Conservation (phyloP, 2,329 filamentous ascomycete species). For the Diplocarpon mali region DNA sequence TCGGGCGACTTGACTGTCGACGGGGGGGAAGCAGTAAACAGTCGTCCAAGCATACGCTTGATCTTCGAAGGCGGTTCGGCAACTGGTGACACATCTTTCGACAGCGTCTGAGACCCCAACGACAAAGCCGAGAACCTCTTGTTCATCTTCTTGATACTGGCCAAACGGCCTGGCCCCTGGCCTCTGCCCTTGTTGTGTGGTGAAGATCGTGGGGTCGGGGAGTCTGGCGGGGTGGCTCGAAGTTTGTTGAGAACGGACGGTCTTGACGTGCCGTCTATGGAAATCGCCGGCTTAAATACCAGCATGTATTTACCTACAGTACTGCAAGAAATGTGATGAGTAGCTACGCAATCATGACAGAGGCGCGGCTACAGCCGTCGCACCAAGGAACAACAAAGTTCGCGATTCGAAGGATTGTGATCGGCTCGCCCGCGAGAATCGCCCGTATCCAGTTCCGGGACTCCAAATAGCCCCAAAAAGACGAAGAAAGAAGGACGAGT, state of each 20-base stretch:
- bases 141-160: conserved; percentile 1
- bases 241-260: no score
- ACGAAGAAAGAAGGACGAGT: no score
- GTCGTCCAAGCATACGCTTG: background rate
- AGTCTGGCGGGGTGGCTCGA: background rate
- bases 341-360: background rate
- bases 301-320: no score
- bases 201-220: background rate
- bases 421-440: no score
- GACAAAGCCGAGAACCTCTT: conserved; percentile 4
- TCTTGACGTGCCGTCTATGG: no score
- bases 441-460: no score
- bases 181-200: background rate
- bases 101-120: background rate
- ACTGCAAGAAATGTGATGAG: background rate
- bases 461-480: no score
- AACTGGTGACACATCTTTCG: background rate
- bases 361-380: background rate
- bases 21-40: background rate
- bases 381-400: background rate
- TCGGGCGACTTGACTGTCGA: background rate
- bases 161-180: background rate
- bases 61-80: background rate
- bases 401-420: no score
- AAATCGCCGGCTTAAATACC: no score